phyloP scores from a whole-genome alignment of 805 yeast species.

The Zygotorulaspora danielsina region DNA sequence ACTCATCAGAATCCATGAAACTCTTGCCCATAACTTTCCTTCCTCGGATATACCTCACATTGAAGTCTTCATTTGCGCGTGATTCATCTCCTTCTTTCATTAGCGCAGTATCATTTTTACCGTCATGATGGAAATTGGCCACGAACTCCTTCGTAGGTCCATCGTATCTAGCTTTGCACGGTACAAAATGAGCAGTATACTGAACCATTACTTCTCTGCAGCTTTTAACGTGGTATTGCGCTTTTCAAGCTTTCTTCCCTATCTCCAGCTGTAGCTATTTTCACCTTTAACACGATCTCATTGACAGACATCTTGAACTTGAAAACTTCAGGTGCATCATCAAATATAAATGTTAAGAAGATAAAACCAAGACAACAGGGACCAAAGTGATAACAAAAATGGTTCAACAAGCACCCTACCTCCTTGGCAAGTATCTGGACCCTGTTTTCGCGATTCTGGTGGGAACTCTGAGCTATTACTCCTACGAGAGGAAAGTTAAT shows the following conservation, averaged over 20 bases:
- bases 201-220: constrained; percentile 1
- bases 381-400: constrained; percentile 2
- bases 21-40: constrained; percentile 34
- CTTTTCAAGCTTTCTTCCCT: background rate
- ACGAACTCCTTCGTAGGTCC: constrained; percentile 21
- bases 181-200: constrained; percentile 22
- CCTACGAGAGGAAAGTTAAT: constrained; percentile 56
- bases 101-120: background rate
- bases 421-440: constrained; percentile 44
- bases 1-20: constrained; percentile 4
- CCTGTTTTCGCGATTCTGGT: constrained; percentile 60
- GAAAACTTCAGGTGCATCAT: too few species aligned
- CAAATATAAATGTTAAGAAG: background rate
- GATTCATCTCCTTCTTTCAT: constrained; percentile 8
- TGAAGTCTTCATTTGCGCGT: constrained; percentile 3
- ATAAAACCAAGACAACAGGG: too few species aligned
- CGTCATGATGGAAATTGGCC: constrained; percentile 15
- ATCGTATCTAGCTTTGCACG: constrained; percentile 21
- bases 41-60: constrained; percentile 35
- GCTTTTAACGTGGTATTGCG: background rate
- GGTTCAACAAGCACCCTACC: constrained; percentile 17
- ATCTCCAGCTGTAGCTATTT: background rate
- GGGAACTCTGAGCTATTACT: constrained; percentile 60
- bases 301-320: too few species aligned
- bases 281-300: too few species aligned